Evolutionary conservation across 495 filamentous ascomycete species (phyloP), one percentile per base, ranked within the genome.

Genomic region (Pseudotulostoma volvatum): DNA sequence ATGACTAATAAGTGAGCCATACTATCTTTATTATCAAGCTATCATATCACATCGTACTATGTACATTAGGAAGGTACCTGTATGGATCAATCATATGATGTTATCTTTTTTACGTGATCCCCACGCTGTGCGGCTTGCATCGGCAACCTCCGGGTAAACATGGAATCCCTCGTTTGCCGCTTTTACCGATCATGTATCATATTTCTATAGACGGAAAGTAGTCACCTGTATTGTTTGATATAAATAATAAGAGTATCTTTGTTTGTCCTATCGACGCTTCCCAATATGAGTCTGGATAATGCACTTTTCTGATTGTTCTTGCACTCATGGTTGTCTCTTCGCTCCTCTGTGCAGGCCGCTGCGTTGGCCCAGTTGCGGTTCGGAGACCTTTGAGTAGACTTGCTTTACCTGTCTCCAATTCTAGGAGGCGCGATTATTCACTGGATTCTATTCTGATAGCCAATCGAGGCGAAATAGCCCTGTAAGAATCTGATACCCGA

Each of bases 381-480:
- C 59, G 51, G 42, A 50, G 44, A 35, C 15, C 34, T 2, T 19
- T 7, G 8, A 20, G 21, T 14, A 50, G 61, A 49, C 44, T 54
- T 34, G 55, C 53, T 18, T 67, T 59, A 7, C 59, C 63, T 9
- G 40, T 54, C 16, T 44, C 59, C 1, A 48, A 36, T 31, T 37
- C 43, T 55, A 19, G 47, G 40, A 17, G 31, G 42, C 16, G 44
- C 33, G 23, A 54, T 50, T 2, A 73, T 84, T 8, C n/a, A n/a
- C 67, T 96, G 39, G 77, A 78, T 34, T 93, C 85, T 11, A 79
- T 96, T 35, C 66, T 96, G 1, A 96, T 99, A 51, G 90, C 90
- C 11, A 99, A 99, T 53, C 76, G 90, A 46, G 90, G 90, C 43
- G 90, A 99, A 55, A 99, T 99, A 51, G 92, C 90, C 38, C 65